Base-by-base conservation (phyloP, 192 early-diverging fungal genomes). In the Coemansia sp. region DNA sequence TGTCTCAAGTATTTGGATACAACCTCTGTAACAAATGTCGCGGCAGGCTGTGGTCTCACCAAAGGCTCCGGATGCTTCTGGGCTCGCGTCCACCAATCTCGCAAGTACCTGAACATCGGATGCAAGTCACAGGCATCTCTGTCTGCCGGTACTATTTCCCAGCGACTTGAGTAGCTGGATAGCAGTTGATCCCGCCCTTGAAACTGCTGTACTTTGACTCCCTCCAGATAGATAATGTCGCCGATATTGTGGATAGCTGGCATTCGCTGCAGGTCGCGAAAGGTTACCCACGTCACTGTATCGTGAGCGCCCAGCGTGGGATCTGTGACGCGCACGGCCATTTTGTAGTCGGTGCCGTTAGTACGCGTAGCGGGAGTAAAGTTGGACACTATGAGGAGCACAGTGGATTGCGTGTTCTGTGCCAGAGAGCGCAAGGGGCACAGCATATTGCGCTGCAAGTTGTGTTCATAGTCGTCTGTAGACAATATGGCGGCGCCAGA, bases 141-240 rank as follows among this genome's bases (percentile, higher is more conserved):
- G 8, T 32, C 38, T 11, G 5, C 8, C 7, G 39, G 53, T 3
- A 56, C 12, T 2, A 72, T n/a, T 11, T 65, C 57, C 58, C 70
- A 72, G 26, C 18, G 29, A 6, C 63, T 53, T 22, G 2, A 10
- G 34, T 37, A 56, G 29, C 50, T 57, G 39, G 32, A 66, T 12
- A 50, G 33, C 5, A 62, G 9, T 15, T 56, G 59, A n/a, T 21
- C 17, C 9, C 39, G 19, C 11, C 48, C 36, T 6, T 9, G 22
- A 14, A 58, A 37, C 12, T 58, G 1, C 11, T 29, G 46, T 4
- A 58, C 46, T 26, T 66, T 72, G 15, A 42, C 58, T 0, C 27
- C 6, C 2, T 66, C 54, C 21, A 72, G 39, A 36, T 62, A 57
- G 1, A 72, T n/a, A 1, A 72, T 66, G 22, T 72, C 70, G 29